Evolutionary conservation across 495 filamentous ascomycete species (phyloP), one percentile per base, ranked within the genome.

Genomic region (Tricharina praecox): DNA sequence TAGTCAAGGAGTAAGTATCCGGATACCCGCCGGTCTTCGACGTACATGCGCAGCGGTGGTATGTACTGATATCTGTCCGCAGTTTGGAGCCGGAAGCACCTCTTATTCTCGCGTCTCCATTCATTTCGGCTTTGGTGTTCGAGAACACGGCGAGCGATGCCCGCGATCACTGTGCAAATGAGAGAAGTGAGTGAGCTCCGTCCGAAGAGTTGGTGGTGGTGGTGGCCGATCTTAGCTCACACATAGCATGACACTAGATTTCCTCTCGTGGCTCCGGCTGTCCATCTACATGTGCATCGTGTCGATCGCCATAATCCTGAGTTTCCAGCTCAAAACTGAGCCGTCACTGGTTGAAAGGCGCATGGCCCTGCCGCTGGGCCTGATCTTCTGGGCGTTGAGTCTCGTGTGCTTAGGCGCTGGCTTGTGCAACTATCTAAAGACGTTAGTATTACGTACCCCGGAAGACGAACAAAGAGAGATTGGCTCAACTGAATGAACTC

Each of bases 201-300:
- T 42, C 39, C 18, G 35, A 38, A 38, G n/a, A n/a, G n/a, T n/a
- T n/a, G n/a, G n/a, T n/a, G n/a, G n/a, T n/a, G n/a, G 15, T 38
- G 5, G 35, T 3, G 11, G 9, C 41, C 23, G 20, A 24, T 19
- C 41, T 34, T 20, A 9, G 44, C n/a, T 21, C 11, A 25, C n/a
- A n/a, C n/a, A n/a, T n/a, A n/a, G n/a, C n/a, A n/a, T 18, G 21
- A 15, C 26, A 3, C 30, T 16, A 58, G 55, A 81, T 16, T 97
- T 96, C 60, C 79, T 97, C 43, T 95, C 92, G 16, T 95, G 87
- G 75, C 78, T 97, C 3, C 78, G 90, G 2, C 75, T 97, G 3
- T 79, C 82, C 15, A 75, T 95, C 56, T 94, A 93, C 67, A 80
- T 97, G 69, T 73, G 85, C 45, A 68, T 97, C 25, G 88, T 96